Evolutionary conservation across 768 basidiomycete species (phyloP).

Genomic region (Lactifluus pinguis): DNA sequence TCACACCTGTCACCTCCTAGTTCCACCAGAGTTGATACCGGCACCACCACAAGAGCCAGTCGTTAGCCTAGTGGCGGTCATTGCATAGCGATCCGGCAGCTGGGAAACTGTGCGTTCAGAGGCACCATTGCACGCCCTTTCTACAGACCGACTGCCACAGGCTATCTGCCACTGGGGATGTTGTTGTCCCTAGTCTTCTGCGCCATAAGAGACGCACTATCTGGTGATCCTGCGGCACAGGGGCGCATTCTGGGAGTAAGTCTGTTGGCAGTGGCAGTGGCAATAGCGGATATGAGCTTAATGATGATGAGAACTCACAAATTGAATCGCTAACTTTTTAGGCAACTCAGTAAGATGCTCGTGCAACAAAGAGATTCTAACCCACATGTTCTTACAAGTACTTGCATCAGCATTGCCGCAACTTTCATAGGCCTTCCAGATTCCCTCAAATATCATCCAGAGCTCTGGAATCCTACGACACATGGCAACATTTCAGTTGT

Average conservation of each 20-base stretch:
- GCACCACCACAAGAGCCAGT: conserved; percentile 23
- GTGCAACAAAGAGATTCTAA: neutral
- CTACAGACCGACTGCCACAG: conserved; percentile 20
- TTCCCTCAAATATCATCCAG: too few relatives aligned
- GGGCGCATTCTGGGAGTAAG: too few relatives aligned
- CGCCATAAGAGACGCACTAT: conserved; percentile 51
- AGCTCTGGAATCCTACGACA: too few relatives aligned
- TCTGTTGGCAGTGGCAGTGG: too few relatives aligned
- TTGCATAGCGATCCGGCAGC: conserved; percentile 55
- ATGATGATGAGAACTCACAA: neutral
- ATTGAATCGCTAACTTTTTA: conserved; percentile 23
- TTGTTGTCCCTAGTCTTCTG: conserved; percentile 61
- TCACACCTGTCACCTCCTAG: conserved; percentile 51
- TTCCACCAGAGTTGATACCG: conserved; percentile 60
- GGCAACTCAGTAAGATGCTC: conserved; percentile 47
- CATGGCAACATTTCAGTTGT: too few relatives aligned
- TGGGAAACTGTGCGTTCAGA: too few relatives aligned
- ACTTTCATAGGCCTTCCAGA: conserved; percentile 52
- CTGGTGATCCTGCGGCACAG: too few relatives aligned
- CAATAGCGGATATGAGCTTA: conserved; percentile 57
- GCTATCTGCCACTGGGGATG: conserved; percentile 55
- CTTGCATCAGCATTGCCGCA: conserved; percentile 40
- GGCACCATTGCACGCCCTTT: too few relatives aligned
- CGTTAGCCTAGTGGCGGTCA: conserved; percentile 37
- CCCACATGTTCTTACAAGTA: neutral